These are phyloP conservation scores for Musa troglodytarum DNA, from an alignment of 176 grass and related monocot genomes.

Conservation along the genomic window DNA sequence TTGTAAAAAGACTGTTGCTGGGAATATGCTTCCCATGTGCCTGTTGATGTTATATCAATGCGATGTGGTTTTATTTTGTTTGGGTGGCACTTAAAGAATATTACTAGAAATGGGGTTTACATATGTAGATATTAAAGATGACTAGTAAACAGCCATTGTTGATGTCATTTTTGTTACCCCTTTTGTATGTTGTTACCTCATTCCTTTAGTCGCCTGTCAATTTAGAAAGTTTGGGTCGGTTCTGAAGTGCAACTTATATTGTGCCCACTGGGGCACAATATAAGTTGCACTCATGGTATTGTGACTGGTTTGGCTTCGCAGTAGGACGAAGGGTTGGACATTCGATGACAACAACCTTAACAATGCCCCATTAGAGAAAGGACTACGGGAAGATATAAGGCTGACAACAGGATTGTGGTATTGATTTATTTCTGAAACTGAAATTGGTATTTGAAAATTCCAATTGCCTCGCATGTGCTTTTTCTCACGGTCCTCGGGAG, in stretches of 20 bases:
- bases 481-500: background rate
- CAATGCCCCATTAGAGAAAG: slow-evolving; percentile 45
- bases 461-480: slow-evolving; percentile 26
- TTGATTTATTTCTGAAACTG: slow-evolving; percentile 46
- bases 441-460: slow-evolving; percentile 51
- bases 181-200: too few species aligned
- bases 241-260: too few species aligned
- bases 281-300: background rate
- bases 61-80: too few species aligned
- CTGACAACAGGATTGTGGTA: slow-evolving; percentile 17
- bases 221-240: background rate
- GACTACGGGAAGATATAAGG: slow-evolving; percentile 65
- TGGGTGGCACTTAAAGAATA: too few species aligned
- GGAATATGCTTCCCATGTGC: too few species aligned
- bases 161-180: too few species aligned
- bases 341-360: slow-evolving; percentile 45
- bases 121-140: too few species aligned
- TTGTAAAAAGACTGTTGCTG: too few species aligned
- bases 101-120: too few species aligned
- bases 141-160: too few species aligned
- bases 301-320: background rate
- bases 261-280: background rate
- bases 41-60: too few species aligned
- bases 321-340: slow-evolving; percentile 55
- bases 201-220: background rate